These are phyloP conservation scores for Batkoa obscura DNA, from an alignment of 371 early-diverging fungal genomes.

Conservation along the genomic window DNA sequence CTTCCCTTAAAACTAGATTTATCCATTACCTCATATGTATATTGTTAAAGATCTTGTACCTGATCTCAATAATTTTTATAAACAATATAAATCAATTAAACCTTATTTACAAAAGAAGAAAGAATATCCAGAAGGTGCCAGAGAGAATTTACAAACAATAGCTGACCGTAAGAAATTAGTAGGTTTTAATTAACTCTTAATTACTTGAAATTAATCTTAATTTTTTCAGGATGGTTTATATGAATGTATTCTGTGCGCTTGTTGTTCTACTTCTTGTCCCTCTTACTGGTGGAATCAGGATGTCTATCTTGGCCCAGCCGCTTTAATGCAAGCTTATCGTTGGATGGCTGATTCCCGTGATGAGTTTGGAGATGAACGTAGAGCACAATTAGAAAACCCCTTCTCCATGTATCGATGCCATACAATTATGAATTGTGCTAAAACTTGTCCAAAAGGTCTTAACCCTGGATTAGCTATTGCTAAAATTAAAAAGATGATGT, in stretches of 20 bases:
- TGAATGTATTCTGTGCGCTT: slow-evolving; percentile 95
- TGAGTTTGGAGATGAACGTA: slow-evolving; percentile 73
- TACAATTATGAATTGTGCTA: slow-evolving; percentile 96
- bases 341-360: slow-evolving; percentile 97
- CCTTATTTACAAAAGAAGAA: slow-evolving; percentile 81
- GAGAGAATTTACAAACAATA: slow-evolving; percentile 79
- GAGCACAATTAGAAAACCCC: slow-evolving; percentile 76
- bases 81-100: slow-evolving; percentile 90
- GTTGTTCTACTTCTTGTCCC: slow-evolving; percentile 92
- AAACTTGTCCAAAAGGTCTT: slow-evolving; percentile 93
- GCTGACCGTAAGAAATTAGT: slow-evolving; percentile 85
- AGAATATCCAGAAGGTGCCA: slow-evolving; percentile 32
- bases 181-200: slow-evolving; percentile 5
- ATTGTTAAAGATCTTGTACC: slow-evolving; percentile 73
- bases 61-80: slow-evolving; percentile 89
- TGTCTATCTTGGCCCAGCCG: slow-evolving; percentile 88
- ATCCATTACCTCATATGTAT: slow-evolving; percentile 92
- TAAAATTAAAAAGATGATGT: slow-evolving; percentile 82
- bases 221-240: slow-evolving; percentile 64
- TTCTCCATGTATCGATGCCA: slow-evolving; percentile 95
- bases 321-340: slow-evolving; percentile 91
- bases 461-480: slow-evolving; percentile 91
- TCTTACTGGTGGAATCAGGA: slow-evolving; percentile 95
- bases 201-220: background rate
- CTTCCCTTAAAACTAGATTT: slow-evolving; percentile 39